Base-by-base conservation (phyloP, 805 yeast genomes). In the Blastobotrys parvus region DNA sequence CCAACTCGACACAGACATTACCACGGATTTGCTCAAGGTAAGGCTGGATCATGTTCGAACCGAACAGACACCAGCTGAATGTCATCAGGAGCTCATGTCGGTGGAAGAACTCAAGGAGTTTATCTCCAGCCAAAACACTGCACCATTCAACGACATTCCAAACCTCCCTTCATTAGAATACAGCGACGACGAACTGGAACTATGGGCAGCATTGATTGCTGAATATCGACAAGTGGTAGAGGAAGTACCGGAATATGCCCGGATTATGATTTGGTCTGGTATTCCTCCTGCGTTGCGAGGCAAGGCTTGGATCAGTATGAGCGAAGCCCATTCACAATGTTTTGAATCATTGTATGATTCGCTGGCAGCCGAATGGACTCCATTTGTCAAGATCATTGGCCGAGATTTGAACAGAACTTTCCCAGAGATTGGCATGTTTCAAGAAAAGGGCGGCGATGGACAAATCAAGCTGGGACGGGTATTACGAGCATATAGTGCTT, bases 381-480 rank as follows among this genome's bases (percentile, higher is more conserved):
- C 71, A 18, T 71, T 61, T 51, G 62, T 66, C 34, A 60, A 63
- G 43, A 65, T 67, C 32, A 78, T 78, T 43, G 61, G 69, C 32
- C 75, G 80, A 47, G 85, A 78, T 55, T 70, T 78, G 49, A 67
- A 67, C 44, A 60, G 85, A 41, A 78, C 84, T 0, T 79, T 77
- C 55, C 83, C 84, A 2, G 62, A 67, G 17, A 62, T 78, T 17
- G 60, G 61, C 1, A 68, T 74, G 55, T 77, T 79, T 59, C 61
- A 65, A 35, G 58, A 65, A 25, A 62, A 57, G 15, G 61, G 63
- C 16, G 69, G 65, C 13, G 55, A 45, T 23, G 75, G 77, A 18
- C 68, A 73, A 42, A 47, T 54, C 7, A 64, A 66, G 48, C 69
- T 78, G 44, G 77, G 76, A 31, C 70, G 71, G 21, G 71, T 78